A percentile compares a stretch with the other conserved stretches of the same genome.
Evolutionary conservation across 768 basidiomycete genomes (phyloP).

Genomic region (Saitozyma sp.): DNA sequence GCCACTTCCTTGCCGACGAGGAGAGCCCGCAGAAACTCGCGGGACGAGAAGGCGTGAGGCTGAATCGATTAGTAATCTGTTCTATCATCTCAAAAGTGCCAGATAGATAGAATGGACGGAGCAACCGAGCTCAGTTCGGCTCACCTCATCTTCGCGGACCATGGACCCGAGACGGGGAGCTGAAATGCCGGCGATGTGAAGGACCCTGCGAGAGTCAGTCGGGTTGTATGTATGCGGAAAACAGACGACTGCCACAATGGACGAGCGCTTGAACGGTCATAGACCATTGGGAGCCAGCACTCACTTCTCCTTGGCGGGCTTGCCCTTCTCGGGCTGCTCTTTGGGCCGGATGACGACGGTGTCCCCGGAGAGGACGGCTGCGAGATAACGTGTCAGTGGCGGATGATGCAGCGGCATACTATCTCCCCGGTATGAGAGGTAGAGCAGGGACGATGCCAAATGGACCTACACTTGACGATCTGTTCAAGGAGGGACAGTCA

Average conservation of each 20-base stretch:
- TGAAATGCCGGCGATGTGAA: constrained; percentile 83
- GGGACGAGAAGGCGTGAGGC: constrained; percentile 89
- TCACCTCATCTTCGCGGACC: constrained; percentile 83
- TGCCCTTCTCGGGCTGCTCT: constrained; percentile 72
- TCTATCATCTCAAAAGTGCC: not conserved
- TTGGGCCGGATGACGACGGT: constrained; percentile 71
- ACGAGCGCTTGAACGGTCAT: no score
- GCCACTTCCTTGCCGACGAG: constrained; percentile 87
- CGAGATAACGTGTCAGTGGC: constrained; percentile 4
- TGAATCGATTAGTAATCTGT: constrained; percentile 46
- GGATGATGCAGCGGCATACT: not conserved
- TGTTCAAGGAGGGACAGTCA: constrained; percentile 1
- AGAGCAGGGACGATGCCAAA: not conserved
- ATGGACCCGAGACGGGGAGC: constrained; percentile 82
- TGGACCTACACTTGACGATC: constrained; percentile 45
- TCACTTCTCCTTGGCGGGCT: constrained; percentile 85
- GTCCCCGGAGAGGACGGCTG: constrained; percentile 88
- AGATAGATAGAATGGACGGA: not conserved
- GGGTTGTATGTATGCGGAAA: no score
- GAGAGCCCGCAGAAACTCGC: constrained; percentile 83
- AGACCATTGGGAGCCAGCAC: constrained; percentile 14
- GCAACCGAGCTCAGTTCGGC: constrained; percentile 8
- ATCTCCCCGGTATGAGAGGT: no score
- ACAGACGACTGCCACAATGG: no score
- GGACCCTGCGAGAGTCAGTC: constrained; percentile 59